phyloP scores from a whole-genome alignment of 2,329 filamentous ascomycete genomes.

The Pseudocercospora pini-densiflorae region DNA sequence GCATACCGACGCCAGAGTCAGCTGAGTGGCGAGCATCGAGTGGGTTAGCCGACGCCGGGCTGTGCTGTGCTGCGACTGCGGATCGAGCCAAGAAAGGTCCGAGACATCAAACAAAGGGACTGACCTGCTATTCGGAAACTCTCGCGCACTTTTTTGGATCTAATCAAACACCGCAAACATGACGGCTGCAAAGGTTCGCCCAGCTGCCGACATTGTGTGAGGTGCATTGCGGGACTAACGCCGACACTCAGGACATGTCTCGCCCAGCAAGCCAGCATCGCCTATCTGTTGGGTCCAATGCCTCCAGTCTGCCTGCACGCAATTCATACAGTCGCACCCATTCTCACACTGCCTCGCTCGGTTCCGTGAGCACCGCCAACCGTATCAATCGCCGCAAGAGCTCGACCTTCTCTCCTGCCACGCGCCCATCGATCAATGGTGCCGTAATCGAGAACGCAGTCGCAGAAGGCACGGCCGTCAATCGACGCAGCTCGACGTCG shows the following conservation, averaged over 20 bases:
- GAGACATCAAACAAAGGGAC: slow-evolving; percentile 20
- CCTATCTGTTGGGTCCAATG: slow-evolving; percentile 57
- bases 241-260: slow-evolving; percentile 42
- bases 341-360: slow-evolving; percentile 79
- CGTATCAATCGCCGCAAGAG: slow-evolving; percentile 93
- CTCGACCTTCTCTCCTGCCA: slow-evolving; percentile 74
- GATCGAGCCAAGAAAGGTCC: slow-evolving; percentile 16
- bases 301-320: slow-evolving; percentile 65
- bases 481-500: slow-evolving; percentile 71
- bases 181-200: slow-evolving; percentile 25
- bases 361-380: slow-evolving; percentile 77
- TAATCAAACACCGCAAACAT: slow-evolving; percentile 11
- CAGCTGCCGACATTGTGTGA: slow-evolving; percentile 10
- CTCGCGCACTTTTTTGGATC: not conserved
- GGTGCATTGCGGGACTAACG: slow-evolving; percentile 16
- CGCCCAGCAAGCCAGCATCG: slow-evolving; percentile 46
- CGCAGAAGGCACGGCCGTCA: slow-evolving; percentile 62
- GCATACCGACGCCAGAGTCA: slow-evolving; percentile 1
- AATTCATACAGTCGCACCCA: slow-evolving; percentile 74
- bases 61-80: slow-evolving; percentile 1
- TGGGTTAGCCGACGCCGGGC: slow-evolving; percentile 5
- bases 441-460: slow-evolving; percentile 67
- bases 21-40: slow-evolving; percentile 7
- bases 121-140: not conserved
- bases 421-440: slow-evolving; percentile 76